A percentile compares a stretch with the other conserved stretches of the same genome.
Conservation (phyloP, 2,329 filamentous ascomycete species). For the Aspergillus terreus region DNA sequence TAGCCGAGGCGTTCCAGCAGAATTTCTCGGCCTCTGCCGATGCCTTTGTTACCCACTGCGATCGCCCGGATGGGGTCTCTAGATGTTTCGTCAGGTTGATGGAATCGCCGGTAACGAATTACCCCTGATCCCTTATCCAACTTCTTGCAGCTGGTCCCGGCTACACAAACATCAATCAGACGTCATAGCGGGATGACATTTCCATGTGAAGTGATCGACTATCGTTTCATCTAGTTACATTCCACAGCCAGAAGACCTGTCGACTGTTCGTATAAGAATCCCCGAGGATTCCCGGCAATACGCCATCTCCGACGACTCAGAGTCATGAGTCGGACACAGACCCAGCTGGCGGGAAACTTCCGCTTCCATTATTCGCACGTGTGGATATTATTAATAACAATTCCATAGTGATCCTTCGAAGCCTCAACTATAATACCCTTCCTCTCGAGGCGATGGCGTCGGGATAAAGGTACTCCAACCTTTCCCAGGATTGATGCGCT, state of each 20-base stretch:
- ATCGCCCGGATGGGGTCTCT: background rate
- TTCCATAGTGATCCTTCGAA: background rate
- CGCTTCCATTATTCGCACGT: background rate
- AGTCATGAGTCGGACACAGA: background rate
- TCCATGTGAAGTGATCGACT: no score
- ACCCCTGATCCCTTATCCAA: no score
- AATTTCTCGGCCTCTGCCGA: constrained; percentile 2
- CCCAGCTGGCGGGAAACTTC: background rate
- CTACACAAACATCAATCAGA: no score
- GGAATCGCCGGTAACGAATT: no score
- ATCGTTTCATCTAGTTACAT: no score
- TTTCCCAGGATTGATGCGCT: constrained; percentile 15
- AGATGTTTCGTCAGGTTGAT: no score
- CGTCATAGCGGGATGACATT: no score
- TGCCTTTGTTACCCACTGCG: background rate
- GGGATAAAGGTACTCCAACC: constrained; percentile 20
- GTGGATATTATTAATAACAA: background rate
- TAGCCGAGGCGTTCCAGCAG: constrained; percentile 12
- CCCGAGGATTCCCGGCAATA: background rate
- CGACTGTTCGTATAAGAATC: background rate
- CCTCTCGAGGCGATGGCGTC: constrained; percentile 4
- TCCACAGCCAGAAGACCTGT: background rate
- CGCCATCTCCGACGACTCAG: no score
- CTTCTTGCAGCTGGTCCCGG: no score
- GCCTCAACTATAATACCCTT: constrained; percentile 3